Conservation (phyloP, 768 basidiomycete genomes). For the Pluteus cervinus region DNA sequence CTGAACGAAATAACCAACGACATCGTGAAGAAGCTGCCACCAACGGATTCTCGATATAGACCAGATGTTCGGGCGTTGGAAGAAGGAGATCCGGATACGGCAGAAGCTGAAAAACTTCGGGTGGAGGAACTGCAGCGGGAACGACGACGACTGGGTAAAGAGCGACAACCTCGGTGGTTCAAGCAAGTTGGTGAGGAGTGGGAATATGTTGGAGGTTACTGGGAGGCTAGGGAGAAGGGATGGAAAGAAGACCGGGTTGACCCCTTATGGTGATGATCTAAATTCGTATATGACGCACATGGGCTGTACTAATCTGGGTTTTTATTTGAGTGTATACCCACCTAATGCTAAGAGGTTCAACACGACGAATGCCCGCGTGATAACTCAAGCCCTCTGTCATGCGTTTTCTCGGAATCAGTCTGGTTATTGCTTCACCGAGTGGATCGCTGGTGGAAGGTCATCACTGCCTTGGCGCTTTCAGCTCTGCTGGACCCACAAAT, state of each 20-base stretch:
- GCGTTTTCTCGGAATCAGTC: too few relatives aligned
- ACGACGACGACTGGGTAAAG: constrained; percentile 54
- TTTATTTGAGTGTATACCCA: too few relatives aligned
- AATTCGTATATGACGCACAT: constrained; percentile 3
- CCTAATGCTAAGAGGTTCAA: too few relatives aligned
- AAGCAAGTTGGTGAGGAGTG: constrained; percentile 64
- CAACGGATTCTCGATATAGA: constrained; percentile 77
- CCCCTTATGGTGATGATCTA: constrained; percentile 54
- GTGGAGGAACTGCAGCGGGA: constrained; percentile 76
- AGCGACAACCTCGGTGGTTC: constrained; percentile 71
- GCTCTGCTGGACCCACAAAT: too few relatives aligned
- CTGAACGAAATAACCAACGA: constrained; percentile 76
- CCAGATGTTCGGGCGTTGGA: constrained; percentile 83
- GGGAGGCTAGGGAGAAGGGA: constrained; percentile 63
- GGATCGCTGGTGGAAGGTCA: too few relatives aligned
- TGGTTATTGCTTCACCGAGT: too few relatives aligned
- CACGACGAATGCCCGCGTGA: too few relatives aligned
- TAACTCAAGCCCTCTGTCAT: too few relatives aligned
- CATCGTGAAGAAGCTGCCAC: constrained; percentile 56
- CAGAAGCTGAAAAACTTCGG: constrained; percentile 66
- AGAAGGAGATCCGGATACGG: constrained; percentile 62
- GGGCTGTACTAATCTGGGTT: background rate
- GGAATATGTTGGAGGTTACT: constrained; percentile 76
- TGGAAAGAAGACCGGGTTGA: constrained; percentile 50
- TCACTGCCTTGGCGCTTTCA: too few relatives aligned